Conservation (phyloP, 164 flowering plant genomes). For the Amborella trichopoda region DNA sequence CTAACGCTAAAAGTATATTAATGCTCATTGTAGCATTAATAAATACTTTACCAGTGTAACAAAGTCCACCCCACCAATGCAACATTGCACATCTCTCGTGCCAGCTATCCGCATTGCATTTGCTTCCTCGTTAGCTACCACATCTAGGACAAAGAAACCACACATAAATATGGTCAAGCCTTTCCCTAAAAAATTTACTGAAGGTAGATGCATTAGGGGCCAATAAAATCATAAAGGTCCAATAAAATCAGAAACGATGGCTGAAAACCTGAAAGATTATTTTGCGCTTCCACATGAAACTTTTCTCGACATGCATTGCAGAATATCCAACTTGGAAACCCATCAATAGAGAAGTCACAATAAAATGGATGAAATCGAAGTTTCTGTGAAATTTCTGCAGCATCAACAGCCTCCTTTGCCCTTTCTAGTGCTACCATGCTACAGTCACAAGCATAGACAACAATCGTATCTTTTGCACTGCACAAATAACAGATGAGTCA, state of each 20-base stretch:
- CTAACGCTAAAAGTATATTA: neutral
- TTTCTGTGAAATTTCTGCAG: conserved; percentile 14
- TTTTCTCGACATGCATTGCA: conserved; percentile 30
- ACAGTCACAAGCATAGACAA: conserved; percentile 83
- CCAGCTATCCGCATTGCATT: conserved; percentile 4
- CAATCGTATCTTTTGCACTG: conserved; percentile 36
- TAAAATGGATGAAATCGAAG: conserved; percentile 54
- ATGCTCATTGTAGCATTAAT: neutral
- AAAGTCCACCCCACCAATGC: conserved; percentile 71
- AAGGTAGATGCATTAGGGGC: too few relatives aligned
- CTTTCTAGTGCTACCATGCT: conserved; percentile 67
- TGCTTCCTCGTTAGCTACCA: conserved; percentile 4
- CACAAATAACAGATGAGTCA: conserved; percentile 4
- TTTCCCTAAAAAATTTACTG: neutral
- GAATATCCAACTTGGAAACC: conserved; percentile 68
- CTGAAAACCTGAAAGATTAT: conserved; percentile 2
- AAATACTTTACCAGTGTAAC: conserved; percentile 54
- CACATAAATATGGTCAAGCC: neutral
- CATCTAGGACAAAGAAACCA: conserved; percentile 18
- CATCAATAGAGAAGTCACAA: conserved; percentile 51
- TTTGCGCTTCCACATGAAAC: too few relatives aligned
- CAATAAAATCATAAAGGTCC: too few relatives aligned
- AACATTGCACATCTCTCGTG: conserved; percentile 18
- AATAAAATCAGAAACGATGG: neutral
- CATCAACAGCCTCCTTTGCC: conserved; percentile 32